Percentiles rank a stretch among this genome's conserved stretches.
Evolutionary conservation across 106 monocot genomes (phyloP).

Genomic region (Alisma plantagoaquatica): DNA sequence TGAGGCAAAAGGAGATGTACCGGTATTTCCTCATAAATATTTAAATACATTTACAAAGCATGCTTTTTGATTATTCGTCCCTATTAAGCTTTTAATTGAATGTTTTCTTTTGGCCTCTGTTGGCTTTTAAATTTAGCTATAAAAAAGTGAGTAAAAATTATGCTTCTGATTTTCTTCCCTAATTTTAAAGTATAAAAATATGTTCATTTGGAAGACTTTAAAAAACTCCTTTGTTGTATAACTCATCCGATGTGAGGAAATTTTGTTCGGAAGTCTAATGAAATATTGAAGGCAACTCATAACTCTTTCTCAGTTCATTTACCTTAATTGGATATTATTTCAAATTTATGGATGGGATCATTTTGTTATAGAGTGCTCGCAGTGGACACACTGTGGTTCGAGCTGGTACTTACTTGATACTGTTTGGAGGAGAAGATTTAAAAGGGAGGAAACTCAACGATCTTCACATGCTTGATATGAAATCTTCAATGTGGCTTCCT

Average conservation of each 20-base stretch:
- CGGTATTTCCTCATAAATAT: slow-evolving; percentile 44
- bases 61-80: too few relatives aligned
- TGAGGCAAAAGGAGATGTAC: slow-evolving; percentile 89
- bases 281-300: too few relatives aligned
- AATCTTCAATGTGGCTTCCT: slow-evolving; percentile 84
- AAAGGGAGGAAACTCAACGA: too few relatives aligned
- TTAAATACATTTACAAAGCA: too few relatives aligned
- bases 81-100: not conserved
- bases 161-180: too few relatives aligned
- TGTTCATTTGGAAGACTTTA: not conserved
- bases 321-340: too few relatives aligned
- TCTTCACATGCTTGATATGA: slow-evolving; percentile 91
- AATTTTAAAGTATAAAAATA: not conserved
- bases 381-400: slow-evolving; percentile 74
- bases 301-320: too few relatives aligned
- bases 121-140: too few relatives aligned
- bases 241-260: too few relatives aligned
- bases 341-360: too few relatives aligned
- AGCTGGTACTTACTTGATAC: slow-evolving; percentile 75
- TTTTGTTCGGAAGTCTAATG: too few relatives aligned
- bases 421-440: slow-evolving; percentile 84
- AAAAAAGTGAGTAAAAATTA: too few relatives aligned
- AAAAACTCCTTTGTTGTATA: not conserved
- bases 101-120: not conserved
- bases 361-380: slow-evolving; percentile 58